These are phyloP conservation scores for Lyophyllum shimeji DNA, from an alignment of 768 basidiomycete genomes.

Conservation along the genomic window DNA sequence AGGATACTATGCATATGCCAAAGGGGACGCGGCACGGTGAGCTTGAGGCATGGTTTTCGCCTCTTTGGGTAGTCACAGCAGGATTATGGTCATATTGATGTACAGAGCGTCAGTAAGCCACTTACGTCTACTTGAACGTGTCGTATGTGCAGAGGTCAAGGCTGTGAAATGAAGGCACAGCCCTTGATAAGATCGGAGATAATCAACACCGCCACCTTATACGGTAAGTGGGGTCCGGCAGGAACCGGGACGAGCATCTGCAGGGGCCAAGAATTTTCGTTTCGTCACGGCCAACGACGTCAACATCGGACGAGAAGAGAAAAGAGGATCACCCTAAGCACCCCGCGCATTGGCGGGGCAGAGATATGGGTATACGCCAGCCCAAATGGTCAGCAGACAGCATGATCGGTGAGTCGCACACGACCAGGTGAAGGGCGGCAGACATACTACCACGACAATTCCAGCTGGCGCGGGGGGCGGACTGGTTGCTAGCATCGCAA, in stretches of 20 bases:
- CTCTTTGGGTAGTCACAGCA: too few species aligned
- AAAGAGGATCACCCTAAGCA: slow-evolving; percentile 18
- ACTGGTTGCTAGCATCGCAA: slow-evolving; percentile 87
- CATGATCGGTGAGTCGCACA: slow-evolving; percentile 66
- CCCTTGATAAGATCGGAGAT: background rate
- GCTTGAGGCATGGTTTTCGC: too few species aligned
- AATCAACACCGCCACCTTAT: background rate
- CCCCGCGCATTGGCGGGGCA: slow-evolving; percentile 63
- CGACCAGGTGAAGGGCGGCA: slow-evolving; percentile 11
- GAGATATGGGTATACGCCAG: slow-evolving; percentile 63
- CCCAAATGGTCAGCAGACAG: slow-evolving; percentile 73
- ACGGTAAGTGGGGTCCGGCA: slow-evolving; percentile 6
- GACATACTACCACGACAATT: slow-evolving; percentile 12
- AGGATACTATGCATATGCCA: too few species aligned
- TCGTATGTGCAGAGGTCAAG: too few species aligned
- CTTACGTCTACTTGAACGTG: too few species aligned
- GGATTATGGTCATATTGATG: too few species aligned
- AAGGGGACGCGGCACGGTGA: too few species aligned
- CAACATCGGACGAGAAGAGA: slow-evolving; percentile 13
- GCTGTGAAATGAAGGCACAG: too few species aligned
- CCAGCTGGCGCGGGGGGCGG: slow-evolving; percentile 95
- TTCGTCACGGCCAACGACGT: slow-evolving; percentile 5
- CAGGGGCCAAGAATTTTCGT: slow-evolving; percentile 4
- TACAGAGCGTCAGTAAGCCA: too few species aligned
- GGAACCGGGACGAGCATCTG: slow-evolving; percentile 15